Base-by-base conservation (phyloP, 75 land plant genomes). In the Cunninghamia lanceolata region DNA sequence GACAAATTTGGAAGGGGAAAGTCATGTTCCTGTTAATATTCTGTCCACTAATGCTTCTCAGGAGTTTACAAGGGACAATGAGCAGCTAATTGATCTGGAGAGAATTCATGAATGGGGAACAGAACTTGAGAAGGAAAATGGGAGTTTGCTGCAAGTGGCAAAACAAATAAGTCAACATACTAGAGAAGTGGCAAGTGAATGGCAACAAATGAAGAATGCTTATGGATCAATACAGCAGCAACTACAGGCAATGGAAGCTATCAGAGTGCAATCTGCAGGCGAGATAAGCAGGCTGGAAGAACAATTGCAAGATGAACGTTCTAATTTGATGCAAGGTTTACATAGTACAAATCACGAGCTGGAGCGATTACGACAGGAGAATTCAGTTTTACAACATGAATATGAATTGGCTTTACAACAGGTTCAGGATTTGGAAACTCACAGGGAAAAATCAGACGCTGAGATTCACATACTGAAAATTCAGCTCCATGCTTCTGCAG, bases 1-100 rank as follows among this genome's bases (percentile, higher is more conserved):
- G 68, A 6, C 89, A 14, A 80, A 71, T 30, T 89, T 91, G 70
- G n/a, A 83, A 9, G 84, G 75, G 52, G 66, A 13, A 50, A 43
- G 59, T 9, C 9, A 78, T 21, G 17, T 8, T 17, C 50, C 79
- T 40, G 11, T 80, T 14, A 16, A 46, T 59, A 1, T 66, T 82
- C 83, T 53, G 40, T 34, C 30, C 32, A 42, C 2, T 28, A 86
- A 85, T 13, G 80, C 66, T 71, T 71, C 36, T 1, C 16, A 30
- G 75, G 68, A 63, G 25, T 63, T 63, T n/a, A 63, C 68, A 25
- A 71, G 75, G 75, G 36, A 71, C 4, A 6, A 63, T 63, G 36
- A 71, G 0, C 36, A 71, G 36, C 36, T 71, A 34, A 2, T 32
- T 71, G 75, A 32, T 71, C 36, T 30, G 75, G 75, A 71, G 32